Conservation (phyloP, 345 rosid species). For the Arabidopsis arenosa region DNA sequence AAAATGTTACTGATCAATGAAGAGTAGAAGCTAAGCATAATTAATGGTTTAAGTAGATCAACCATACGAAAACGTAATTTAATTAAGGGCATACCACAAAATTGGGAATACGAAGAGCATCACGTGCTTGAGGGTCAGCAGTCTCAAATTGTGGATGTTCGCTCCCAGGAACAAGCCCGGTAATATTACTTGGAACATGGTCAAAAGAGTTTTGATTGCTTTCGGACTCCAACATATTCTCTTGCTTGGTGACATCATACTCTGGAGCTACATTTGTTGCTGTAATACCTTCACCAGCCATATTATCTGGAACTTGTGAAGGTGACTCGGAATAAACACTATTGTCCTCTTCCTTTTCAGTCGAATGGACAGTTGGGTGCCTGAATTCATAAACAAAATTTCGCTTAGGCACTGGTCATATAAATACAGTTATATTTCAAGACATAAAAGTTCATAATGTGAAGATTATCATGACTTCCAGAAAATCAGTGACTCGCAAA, state of each 20-base stretch:
- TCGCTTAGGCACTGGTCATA: constrained; percentile 21
- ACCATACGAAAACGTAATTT: constrained; percentile 3
- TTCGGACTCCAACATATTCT: constrained; percentile 54
- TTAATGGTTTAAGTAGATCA: background rate
- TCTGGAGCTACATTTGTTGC: constrained; percentile 55
- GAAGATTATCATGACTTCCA: constrained; percentile 2
- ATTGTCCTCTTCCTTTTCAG: constrained; percentile 61
- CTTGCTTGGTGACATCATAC: constrained; percentile 67
- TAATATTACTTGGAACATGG: constrained; percentile 59
- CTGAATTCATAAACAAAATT: constrained; percentile 45
- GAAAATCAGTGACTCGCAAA: constrained; percentile 4
- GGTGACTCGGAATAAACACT: constrained; percentile 56
- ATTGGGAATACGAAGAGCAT: constrained; percentile 72
- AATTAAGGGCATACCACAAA: constrained; percentile 64
- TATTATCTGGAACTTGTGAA: constrained; percentile 55
- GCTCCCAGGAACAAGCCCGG: constrained; percentile 45
- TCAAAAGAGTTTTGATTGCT: constrained; percentile 65
- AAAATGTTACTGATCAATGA: constrained; percentile 16
- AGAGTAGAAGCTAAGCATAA: constrained; percentile 20
- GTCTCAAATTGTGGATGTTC: constrained; percentile 72
- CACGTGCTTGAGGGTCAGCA: constrained; percentile 78
- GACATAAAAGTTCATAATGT: background rate
- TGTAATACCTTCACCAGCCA: constrained; percentile 62
- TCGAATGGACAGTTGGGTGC: constrained; percentile 47
- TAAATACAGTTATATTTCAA: constrained; percentile 19